Base-by-base conservation (phyloP, 2,329 filamentous ascomycete species). In the Bipolaris cookei region DNA sequence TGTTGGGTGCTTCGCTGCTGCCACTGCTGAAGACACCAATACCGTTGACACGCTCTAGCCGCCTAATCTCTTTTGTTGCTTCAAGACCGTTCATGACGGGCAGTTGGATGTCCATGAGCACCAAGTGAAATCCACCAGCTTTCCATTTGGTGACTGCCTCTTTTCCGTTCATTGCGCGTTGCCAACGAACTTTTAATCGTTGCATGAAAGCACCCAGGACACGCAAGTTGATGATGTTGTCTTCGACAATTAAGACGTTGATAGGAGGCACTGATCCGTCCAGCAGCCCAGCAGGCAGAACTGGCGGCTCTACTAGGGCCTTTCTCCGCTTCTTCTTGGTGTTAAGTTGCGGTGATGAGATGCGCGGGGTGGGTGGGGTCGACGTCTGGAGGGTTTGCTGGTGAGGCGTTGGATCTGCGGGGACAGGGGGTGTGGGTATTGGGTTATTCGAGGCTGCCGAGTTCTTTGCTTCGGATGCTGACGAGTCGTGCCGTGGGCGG, bases 61-160 rank as follows among this genome's bases (percentile, higher is more conserved):
- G 83, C 50, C 95, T 84, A 53, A 99, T 99, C 79, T 98, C 95
- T 65, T 94, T 91, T 0, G 95, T 98, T 14, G 95, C 95, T 61
- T 97, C 92, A 28, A 99, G 81, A 0, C 95, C 95, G 66, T 90
- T 96, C 93, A 99, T 97, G 69, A 97, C 89, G 4, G 95, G 95
- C 55, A 99, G 83, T 74, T 98, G 95, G 65, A 99, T 98, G 75
- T 99, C 95, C 95, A 99, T 99, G 52, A 99, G 81, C 14, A 99
- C 95, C 63, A 99, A 80, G 79, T 99, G 95, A 72, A 97, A 98
- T 0, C 95, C 95, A 34, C 95, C 95, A 4, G 85, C 84, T 53
- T 91, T 88, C 94, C 95, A 99, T 78, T 97, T 97, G 59, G 86
- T 89, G 25, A 98, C 92, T 1, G 95, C 95, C 64, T 97, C 94